Evolutionary conservation across 768 basidiomycete species (phyloP).

Genomic region (Lyophyllum shimeji): DNA sequence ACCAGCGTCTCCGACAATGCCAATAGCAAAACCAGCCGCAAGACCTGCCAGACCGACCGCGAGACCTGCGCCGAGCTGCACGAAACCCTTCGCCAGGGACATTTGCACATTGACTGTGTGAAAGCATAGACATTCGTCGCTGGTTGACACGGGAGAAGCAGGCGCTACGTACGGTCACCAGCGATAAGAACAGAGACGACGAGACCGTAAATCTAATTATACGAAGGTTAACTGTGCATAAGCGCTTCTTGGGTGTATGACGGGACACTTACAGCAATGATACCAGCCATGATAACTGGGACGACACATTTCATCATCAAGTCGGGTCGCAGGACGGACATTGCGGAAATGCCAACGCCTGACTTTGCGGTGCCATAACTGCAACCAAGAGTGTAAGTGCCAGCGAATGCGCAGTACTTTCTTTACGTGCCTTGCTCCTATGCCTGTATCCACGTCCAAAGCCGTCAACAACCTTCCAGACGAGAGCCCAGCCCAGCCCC

Average conservation of each 20-base stretch:
- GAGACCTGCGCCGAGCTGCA: constrained; percentile 92
- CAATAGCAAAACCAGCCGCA: constrained; percentile 96
- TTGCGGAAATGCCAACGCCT: constrained; percentile 95
- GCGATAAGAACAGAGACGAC: constrained; percentile 99
- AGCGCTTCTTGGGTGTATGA: background rate
- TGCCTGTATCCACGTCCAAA: constrained; percentile 45
- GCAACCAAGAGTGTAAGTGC: constrained; percentile 9
- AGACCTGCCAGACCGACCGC: constrained; percentile 93
- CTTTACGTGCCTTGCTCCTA: constrained; percentile 74
- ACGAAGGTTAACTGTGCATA: background rate
- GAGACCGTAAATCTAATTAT: constrained; percentile 85
- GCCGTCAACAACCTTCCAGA: constrained; percentile 7
- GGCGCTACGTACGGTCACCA: constrained; percentile 64
- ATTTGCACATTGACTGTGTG: constrained; percentile 66
- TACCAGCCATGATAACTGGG: constrained; percentile 99
- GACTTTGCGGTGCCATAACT: constrained; percentile 99
- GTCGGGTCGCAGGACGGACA: constrained; percentile 96
- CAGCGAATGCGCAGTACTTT: constrained; percentile 15
- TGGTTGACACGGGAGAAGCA: background rate
- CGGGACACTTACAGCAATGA: constrained; percentile 82
- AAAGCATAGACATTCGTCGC: background rate
- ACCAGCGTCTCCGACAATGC: constrained; percentile 98
- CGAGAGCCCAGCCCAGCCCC: background rate
- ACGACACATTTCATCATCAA: constrained; percentile 98
- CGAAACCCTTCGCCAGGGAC: constrained; percentile 92